Conservation (phyloP, 2,329 filamentous ascomycete species). For the Arthroderma sp. region DNA sequence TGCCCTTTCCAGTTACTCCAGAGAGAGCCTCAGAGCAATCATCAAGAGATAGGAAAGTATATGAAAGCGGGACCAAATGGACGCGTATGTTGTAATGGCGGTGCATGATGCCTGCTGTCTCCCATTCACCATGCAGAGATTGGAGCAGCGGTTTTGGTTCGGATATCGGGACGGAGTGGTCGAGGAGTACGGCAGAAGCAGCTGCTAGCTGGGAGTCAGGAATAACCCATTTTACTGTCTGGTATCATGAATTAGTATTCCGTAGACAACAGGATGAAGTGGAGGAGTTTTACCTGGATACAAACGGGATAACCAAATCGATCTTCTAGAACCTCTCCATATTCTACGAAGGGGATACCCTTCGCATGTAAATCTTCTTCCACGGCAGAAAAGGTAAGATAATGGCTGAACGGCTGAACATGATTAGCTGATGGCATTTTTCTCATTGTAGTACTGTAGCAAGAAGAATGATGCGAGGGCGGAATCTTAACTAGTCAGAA, state of each 20-base stretch:
- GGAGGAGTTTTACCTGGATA: neutral
- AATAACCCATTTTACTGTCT: conserved; percentile 4
- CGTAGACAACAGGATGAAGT: neutral
- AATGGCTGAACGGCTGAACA: too few species aligned
- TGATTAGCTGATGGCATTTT: too few species aligned
- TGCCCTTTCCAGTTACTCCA: neutral
- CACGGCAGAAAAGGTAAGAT: neutral
- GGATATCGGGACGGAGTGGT: conserved; percentile 1
- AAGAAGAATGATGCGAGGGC: too few species aligned
- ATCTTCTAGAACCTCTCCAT: conserved; percentile 4
- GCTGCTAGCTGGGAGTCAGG: conserved; percentile 1
- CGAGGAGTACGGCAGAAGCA: neutral
- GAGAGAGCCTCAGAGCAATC: conserved; percentile 2
- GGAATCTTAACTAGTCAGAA: too few species aligned
- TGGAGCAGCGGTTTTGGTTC: neutral
- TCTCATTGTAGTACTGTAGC: too few species aligned
- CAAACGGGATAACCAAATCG: conserved; percentile 5
- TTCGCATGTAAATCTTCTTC: neutral
- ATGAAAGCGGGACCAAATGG: conserved; percentile 4
- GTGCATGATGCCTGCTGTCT: conserved; percentile 3
- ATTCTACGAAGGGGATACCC: conserved; percentile 5
- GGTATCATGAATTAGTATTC: neutral
- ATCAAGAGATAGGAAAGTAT: conserved; percentile 1
- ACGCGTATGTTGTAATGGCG: neutral
- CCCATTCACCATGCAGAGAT: neutral